These are phyloP conservation scores for Ormosia emarginata DNA, from an alignment of 306 rosid genomes.

Conservation along the genomic window DNA sequence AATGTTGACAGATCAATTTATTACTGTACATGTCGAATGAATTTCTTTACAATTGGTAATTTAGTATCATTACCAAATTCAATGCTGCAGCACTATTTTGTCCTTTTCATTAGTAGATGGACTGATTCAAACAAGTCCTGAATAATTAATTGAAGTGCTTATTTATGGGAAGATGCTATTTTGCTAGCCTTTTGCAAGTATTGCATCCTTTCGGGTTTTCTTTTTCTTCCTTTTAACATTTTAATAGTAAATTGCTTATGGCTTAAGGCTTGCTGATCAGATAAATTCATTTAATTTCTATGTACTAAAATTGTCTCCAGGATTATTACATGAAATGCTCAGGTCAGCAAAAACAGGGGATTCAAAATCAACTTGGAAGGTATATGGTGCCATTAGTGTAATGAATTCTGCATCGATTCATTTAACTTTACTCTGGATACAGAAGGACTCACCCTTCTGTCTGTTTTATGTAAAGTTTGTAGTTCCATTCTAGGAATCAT, in stretches of 20 bases:
- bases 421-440: slow-evolving; percentile 10
- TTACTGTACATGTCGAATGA: background rate
- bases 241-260: background rate
- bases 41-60: background rate
- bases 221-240: background rate
- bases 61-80: background rate
- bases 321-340: slow-evolving; percentile 89
- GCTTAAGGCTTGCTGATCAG: background rate
- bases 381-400: slow-evolving; percentile 28
- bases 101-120: background rate
- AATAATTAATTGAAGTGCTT: background rate
- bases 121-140: slow-evolving; percentile 1
- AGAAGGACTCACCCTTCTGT: slow-evolving; percentile 1
- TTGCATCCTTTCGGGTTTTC: background rate
- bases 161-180: background rate
- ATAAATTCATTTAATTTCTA: slow-evolving; percentile 1
- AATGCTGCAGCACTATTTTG: background rate
- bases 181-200: background rate
- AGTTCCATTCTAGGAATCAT: slow-evolving; percentile 3
- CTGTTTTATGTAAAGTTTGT: background rate
- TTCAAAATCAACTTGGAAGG: slow-evolving; percentile 96
- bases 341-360: slow-evolving; percentile 80
- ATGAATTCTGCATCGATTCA: background rate
- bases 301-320: slow-evolving; percentile 37
- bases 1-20: background rate